phyloP scores from a whole-genome alignment of 768 basidiomycete genomes.

The Amanita fuliginea region DNA sequence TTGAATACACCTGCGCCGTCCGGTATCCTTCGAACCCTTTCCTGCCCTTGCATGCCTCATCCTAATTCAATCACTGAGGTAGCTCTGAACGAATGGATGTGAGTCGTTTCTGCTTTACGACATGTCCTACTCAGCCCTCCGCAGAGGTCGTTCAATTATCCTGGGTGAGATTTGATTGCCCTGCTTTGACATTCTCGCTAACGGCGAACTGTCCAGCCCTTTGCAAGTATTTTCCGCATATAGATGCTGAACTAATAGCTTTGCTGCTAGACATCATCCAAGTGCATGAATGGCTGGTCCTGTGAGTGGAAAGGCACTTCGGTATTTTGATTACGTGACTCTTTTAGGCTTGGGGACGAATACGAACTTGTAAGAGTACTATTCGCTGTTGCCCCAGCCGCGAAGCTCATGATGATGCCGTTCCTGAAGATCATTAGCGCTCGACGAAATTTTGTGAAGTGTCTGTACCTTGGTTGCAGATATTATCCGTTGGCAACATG shows the following conservation, averaged over 20 bases:
- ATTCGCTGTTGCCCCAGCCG: background rate
- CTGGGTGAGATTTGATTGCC: background rate
- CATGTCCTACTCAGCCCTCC: background rate
- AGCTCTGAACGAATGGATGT: background rate
- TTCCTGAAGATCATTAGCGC: constrained; percentile 13
- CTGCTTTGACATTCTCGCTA: background rate
- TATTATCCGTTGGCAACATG: constrained; percentile 16
- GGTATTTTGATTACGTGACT: background rate
- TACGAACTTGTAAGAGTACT: constrained; percentile 11
- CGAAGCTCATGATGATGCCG: background rate
- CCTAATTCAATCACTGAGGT: background rate
- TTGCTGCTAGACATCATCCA: constrained; percentile 11
- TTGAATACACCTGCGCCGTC: background rate
- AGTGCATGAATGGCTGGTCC: constrained; percentile 16
- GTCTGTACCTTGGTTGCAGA: constrained; percentile 15
- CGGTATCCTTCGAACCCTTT: background rate
- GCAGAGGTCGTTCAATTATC: background rate
- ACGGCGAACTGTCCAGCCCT: background rate
- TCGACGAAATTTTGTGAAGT: constrained; percentile 14
- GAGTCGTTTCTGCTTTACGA: background rate
- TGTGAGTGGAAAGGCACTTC: constrained; percentile 8
- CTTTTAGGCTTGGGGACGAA: constrained; percentile 14
- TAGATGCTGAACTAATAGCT: background rate
- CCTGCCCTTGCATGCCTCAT: background rate
- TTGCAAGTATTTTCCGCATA: background rate